These are phyloP conservation scores for Fagopyrum tataricum DNA, from an alignment of 148 eudicot genomes.

Conservation along the genomic window DNA sequence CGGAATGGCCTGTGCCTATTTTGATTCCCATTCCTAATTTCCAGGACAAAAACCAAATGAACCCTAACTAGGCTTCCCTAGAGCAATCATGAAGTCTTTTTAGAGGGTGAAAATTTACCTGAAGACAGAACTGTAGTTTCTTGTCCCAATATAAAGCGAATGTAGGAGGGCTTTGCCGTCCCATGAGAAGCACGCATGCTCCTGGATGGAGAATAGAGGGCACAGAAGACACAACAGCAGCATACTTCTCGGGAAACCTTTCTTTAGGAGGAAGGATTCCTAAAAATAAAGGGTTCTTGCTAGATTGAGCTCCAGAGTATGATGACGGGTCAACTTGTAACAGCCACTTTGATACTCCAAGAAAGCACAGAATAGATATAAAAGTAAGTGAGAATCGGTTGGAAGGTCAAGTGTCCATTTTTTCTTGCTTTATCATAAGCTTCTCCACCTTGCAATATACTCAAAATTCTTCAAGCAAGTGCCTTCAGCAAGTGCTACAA, in stretches of 20 bases:
- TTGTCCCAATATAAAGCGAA: constrained; percentile 87
- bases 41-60: not conserved
- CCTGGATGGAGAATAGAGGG: constrained; percentile 88
- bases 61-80: not conserved
- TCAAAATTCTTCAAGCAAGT: constrained; percentile 88
- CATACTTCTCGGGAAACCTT: constrained; percentile 83
- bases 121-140: constrained; percentile 74
- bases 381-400: constrained; percentile 77
- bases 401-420: constrained; percentile 93
- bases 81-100: not conserved
- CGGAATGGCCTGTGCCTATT: too few relatives aligned
- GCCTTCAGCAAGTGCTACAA: constrained; percentile 85
- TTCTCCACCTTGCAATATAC: constrained; percentile 55
- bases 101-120: constrained; percentile 37
- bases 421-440: constrained; percentile 60
- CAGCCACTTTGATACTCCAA: constrained; percentile 89
- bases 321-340: constrained; percentile 83
- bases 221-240: constrained; percentile 68
- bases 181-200: constrained; percentile 69
- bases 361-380: constrained; percentile 88
- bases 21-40: not conserved
- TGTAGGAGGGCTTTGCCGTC: constrained; percentile 66
- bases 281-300: constrained; percentile 89
- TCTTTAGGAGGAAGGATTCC: constrained; percentile 93
- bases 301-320: constrained; percentile 81